Evolutionary conservation across 2,329 filamentous ascomycete genomes (phyloP), one percentile per base, ranked within the genome.

Genomic region (Aureobasidium pullulans): DNA sequence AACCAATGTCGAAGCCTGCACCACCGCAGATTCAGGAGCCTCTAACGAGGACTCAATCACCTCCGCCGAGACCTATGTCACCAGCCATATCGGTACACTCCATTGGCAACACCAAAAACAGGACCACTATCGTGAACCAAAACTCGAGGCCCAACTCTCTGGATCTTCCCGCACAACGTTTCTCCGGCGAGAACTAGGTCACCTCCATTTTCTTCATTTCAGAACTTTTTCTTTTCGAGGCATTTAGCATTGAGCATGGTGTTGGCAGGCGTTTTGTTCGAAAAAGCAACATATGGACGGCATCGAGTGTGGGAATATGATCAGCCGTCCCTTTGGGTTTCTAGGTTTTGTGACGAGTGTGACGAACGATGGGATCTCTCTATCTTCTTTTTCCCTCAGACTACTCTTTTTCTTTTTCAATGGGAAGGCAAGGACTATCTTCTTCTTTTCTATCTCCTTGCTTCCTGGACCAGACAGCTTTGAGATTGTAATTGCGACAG

Each of bases 101-200:
- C 3, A 42, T 54, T n/a, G 48, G 39, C n/a, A 47, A 47, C 4
- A 31, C 48, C 4, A 47, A 19, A 1, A 57, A 11, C 42, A 42
- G 40, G 15, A 53, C 57, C 10, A 58, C 34, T 4, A 60, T 60
- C n/a, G 57, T 60, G 15, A 59, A 52, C 23, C 47, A 46, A 15
- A 49, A 52, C 32, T 60, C 57, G 8, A 49, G 57, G 34, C 57
- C 57, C 5, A 54, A 48, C 9, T 60, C 57, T 1, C 19, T 60
- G 28, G 57, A 60, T 23, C 13, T 44, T 4, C 57, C 40, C 4
- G 8, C 11, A 1, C 43, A 19, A 7, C 34, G 44, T 1, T 23
- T 39, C 4, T 46, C 42, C 10, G n/a, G 44, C 19, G 54, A 58
- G 9, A 13, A 58, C 6, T 44, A 36, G 34, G n/a, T 11, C 4